Percentiles rank a stretch among this genome's conserved stretches.
Conservation (phyloP, 2,329 filamentous ascomycete species). For the Nothopassalora personata region DNA sequence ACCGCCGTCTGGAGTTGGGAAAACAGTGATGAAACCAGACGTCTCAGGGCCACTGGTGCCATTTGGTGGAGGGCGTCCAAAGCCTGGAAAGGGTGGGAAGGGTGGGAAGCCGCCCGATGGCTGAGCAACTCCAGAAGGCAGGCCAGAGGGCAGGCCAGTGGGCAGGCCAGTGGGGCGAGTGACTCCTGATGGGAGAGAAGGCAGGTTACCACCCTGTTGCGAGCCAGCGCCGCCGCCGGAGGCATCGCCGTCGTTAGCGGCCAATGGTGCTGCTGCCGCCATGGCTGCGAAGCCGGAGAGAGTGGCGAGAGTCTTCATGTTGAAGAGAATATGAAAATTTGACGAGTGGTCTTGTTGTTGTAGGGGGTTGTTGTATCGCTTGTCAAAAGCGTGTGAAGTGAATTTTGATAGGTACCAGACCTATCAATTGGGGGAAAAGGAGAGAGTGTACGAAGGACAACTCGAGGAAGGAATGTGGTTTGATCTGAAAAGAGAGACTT, state of each 20-base stretch:
- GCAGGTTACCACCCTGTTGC: background rate
- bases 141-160: too few species aligned
- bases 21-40: too few species aligned
- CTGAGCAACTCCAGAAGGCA: too few species aligned
- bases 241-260: background rate
- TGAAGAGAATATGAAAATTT: background rate
- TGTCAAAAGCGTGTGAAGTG: background rate
- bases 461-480: background rate
- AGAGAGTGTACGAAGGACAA: background rate
- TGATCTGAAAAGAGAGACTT: background rate
- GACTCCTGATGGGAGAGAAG: conserved; percentile 1
- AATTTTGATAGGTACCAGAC: conserved; percentile 6
- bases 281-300: conserved; percentile 4
- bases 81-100: too few species aligned
- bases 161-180: too few species aligned
- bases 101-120: too few species aligned
- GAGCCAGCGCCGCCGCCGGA: background rate
- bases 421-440: background rate
- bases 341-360: background rate
- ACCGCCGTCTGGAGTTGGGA: too few species aligned
- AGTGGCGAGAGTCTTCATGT: conserved; percentile 4
- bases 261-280: conserved; percentile 4
- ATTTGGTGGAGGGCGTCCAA: too few species aligned
- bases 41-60: too few species aligned
- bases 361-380: background rate